Evolutionary conservation across 331 rosid genomes (phyloP).

Genomic region (Ulmus americana): DNA sequence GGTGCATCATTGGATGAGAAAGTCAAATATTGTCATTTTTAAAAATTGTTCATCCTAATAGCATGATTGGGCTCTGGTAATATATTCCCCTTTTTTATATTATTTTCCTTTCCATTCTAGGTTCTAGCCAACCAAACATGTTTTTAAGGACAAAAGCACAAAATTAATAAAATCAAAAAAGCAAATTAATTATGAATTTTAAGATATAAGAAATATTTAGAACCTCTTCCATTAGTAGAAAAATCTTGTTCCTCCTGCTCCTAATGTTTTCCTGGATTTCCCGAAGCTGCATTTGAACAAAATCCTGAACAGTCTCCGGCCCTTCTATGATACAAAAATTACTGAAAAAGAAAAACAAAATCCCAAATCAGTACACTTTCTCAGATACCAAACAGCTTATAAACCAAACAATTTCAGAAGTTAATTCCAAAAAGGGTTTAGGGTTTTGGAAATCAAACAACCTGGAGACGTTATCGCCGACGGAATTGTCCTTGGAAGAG

Average conservation of each 20-base stretch:
- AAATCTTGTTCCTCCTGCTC: conserved; percentile 81
- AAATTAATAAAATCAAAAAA: conserved; percentile 1
- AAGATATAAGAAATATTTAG: neutral
- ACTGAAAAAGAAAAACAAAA: conserved; percentile 26
- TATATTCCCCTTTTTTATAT: too few species aligned
- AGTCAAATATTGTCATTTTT: too few species aligned
- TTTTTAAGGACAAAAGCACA: neutral
- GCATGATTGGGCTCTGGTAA: too few species aligned
- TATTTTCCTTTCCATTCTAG: too few species aligned
- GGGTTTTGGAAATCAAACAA: conserved; percentile 2
- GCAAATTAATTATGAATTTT: neutral
- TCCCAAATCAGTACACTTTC: conserved; percentile 5
- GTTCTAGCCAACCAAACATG: too few species aligned
- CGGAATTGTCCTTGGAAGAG: conserved; percentile 44
- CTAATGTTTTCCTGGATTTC: conserved; percentile 80
- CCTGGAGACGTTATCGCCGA: conserved; percentile 50
- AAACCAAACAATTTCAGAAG: neutral
- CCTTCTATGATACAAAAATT: conserved; percentile 94
- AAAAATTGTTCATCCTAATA: too few species aligned
- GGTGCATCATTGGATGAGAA: too few species aligned
- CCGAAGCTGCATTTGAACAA: conserved; percentile 80
- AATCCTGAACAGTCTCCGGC: conserved; percentile 90
- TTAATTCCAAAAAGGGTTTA: neutral
- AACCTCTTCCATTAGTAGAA: conserved; percentile 99
- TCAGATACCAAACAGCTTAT: neutral